These are phyloP conservation scores for Filobasidium floriforme DNA, from an alignment of 768 basidiomycete genomes.

Conservation along the genomic window DNA sequence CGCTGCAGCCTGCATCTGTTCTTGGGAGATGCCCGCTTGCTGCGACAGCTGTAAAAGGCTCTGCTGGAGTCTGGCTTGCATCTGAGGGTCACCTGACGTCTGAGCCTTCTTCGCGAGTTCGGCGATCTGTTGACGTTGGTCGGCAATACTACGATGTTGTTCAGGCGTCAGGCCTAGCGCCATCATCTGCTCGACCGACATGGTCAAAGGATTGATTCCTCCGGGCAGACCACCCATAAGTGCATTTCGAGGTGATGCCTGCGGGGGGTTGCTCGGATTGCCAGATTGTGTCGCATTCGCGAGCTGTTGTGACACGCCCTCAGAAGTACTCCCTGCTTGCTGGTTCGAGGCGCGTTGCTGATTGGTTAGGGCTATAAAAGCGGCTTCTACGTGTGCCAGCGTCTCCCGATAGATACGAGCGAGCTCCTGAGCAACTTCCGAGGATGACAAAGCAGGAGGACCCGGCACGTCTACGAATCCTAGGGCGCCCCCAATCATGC, in stretches of 20 bases:
- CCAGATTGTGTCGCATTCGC: neutral
- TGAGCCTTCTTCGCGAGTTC: conserved; percentile 2
- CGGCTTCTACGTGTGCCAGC: neutral
- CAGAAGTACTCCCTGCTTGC: too few relatives aligned
- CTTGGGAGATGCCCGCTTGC: neutral
- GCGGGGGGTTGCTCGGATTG: neutral
- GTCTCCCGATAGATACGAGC: conserved; percentile 14
- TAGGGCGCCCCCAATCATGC: conserved; percentile 16
- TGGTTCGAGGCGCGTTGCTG: neutral
- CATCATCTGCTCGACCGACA: conserved; percentile 2
- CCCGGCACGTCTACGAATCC: conserved; percentile 15
- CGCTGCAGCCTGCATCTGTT: neutral
- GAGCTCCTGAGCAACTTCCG: conserved; percentile 19
- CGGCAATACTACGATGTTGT: neutral
- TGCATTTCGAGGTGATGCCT: neutral
- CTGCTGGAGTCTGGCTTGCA: neutral
- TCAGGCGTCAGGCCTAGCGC: neutral
- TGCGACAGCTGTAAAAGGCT: conserved; percentile 5
- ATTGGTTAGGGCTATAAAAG: neutral
- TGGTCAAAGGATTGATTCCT: neutral
- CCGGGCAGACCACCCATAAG: neutral
- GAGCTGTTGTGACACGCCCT: neutral
- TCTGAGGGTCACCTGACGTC: neutral
- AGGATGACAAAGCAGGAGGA: conserved; percentile 18
- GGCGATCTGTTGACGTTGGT: neutral